Evolutionary conservation across 306 rosid species (phyloP).

Genomic region (Benincasa hispida): DNA sequence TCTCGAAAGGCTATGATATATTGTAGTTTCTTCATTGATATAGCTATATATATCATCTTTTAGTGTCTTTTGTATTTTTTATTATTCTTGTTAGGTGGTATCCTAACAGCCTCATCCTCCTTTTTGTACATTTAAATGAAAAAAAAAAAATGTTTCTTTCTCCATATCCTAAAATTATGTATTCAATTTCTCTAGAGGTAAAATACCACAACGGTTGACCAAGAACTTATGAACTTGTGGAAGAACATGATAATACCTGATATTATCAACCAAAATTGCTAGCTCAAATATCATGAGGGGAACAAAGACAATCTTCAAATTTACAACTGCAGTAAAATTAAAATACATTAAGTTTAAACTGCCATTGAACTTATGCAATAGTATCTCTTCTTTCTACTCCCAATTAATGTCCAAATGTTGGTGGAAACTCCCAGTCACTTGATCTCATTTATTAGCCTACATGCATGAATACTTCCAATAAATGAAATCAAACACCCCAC

Average conservation of each 20-base stretch:
- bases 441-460: background rate
- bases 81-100: no score
- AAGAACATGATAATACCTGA: constrained; percentile 41
- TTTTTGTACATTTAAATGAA: background rate
- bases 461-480: background rate
- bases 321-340: constrained; percentile 46
- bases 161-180: background rate
- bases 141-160: background rate
- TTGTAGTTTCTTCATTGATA: no score
- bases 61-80: no score
- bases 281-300: constrained; percentile 65
- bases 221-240: background rate
- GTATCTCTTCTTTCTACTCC: background rate
- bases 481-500: background rate
- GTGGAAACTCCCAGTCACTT: background rate
- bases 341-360: background rate
- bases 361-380: background rate
- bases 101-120: no score
- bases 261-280: constrained; percentile 70
- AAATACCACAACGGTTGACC: background rate
- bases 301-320: constrained; percentile 69
- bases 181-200: background rate
- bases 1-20: no score
- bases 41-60: no score
- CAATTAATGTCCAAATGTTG: background rate